Evolutionary conservation across 805 yeast species (phyloP), one percentile per base, ranked within the genome.

Genomic region (Groenewaldozyma tartarivorans): DNA sequence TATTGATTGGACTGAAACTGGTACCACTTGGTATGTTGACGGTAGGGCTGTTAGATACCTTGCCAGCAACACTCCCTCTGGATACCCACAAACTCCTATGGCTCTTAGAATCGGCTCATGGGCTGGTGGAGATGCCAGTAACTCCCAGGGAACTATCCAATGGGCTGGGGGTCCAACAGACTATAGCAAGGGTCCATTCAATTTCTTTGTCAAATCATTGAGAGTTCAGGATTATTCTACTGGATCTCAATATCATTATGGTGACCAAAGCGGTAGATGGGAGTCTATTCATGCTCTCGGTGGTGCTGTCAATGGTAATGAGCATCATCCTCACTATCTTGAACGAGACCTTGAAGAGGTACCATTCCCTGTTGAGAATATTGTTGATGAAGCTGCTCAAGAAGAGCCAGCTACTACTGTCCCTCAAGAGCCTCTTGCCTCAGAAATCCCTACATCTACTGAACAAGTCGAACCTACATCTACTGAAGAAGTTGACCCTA

Each of bases 1-100:
- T 5, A 61, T 88, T 41, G 95, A 86, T 50, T 87, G 96, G 96
- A 75, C 79, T 2, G 63, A 74, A 49, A 79, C 77, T 33, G 54
- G 64, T 5, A 63, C 81, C 32, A 66, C 72, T 5, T 88, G 94
- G 87, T 74, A 72, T 43, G 51, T 85, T 20, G 94, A 88, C 54
- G 94, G 90, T 21, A 55, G 48, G 5, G 66, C 69, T 1, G 75
- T 84, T 6, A 76, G 96, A 66, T 72, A 82, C 1, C 63, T 88
- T 40, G 33, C 54, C 7, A 68, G 74, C 42, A 62, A 65, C 42
- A 65, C 78, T 18, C 56, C 74, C 15, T 70, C 74, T 44, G 94
- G 94, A 4, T 88, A 74, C 60, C 96, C 96, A 33, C 95, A 87
- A 63, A 66, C 86, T n/a, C 96, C 96, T 37, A 84, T 87, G 39